phyloP scores from a whole-genome alignment of 139 green algal genomes.

The Chlamydomonas sphaeroides region DNA sequence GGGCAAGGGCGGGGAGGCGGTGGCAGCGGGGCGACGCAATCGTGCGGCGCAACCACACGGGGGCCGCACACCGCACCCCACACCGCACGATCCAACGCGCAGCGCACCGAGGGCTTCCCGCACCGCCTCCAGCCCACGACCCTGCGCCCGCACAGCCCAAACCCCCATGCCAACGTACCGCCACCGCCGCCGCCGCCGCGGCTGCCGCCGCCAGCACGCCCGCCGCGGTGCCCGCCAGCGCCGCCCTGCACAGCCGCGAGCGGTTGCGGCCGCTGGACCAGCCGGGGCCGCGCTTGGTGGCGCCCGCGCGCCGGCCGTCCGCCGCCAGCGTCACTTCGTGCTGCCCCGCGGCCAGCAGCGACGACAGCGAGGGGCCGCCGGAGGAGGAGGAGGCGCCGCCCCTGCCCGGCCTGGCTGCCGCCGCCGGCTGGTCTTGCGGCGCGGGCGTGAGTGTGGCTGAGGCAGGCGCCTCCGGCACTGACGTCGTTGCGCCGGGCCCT shows the following conservation, averaged over 20 bases:
- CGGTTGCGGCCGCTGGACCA: slow-evolving; percentile 28
- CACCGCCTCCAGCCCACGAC: no score
- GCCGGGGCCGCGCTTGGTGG: slow-evolving; percentile 27
- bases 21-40: neutral
- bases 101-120: no score
- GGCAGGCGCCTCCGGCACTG: neutral
- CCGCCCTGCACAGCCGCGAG: slow-evolving; percentile 64
- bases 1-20: no score
- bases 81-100: no score
- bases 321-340: slow-evolving; percentile 69
- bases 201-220: neutral
- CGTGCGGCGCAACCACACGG: neutral
- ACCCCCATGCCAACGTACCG: neutral
- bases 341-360: neutral
- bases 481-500: no score
- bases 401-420: neutral
- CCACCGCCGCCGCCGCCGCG: neutral
- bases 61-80: neutral
- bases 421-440: neutral
- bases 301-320: slow-evolving; percentile 58
- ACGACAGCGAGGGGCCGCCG: no score
- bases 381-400: no score
- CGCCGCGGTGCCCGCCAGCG: slow-evolving; percentile 28
- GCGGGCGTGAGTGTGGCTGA: neutral
- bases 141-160: neutral